Percentiles rank a stretch among this genome's conserved stretches.
Conservation (phyloP, 1,139 yeast species). For the Chernovozyma sophiae-reginae region DNA sequence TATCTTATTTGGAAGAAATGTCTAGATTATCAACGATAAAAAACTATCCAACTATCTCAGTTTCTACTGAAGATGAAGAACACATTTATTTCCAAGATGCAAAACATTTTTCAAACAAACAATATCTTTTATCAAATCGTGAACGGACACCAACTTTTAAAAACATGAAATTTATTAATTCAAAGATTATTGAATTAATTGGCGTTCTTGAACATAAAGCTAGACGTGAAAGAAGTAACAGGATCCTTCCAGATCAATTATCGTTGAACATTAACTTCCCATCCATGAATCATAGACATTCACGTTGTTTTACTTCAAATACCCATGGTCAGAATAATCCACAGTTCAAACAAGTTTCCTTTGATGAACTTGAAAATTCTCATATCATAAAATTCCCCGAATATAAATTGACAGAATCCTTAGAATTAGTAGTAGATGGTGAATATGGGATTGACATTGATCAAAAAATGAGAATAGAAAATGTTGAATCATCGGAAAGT, state of each 20-base stretch:
- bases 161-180: conserved; percentile 24
- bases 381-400: conserved; percentile 8
- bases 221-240: conserved; percentile 1
- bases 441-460: conserved; percentile 8
- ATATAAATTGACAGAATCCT: conserved; percentile 8
- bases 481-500: conserved; percentile 6
- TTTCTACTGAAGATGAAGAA: conserved; percentile 25
- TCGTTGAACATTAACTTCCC: conserved; percentile 30
- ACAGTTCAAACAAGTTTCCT: conserved; percentile 9
- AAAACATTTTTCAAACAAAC: conserved; percentile 8
- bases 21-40: conserved; percentile 20
- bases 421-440: conserved; percentile 9
- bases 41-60: conserved; percentile 25
- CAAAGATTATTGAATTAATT: conserved; percentile 18
- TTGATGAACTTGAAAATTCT: conserved; percentile 1
- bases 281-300: conserved; percentile 24
- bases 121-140: conserved; percentile 13
- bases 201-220: conserved; percentile 9
- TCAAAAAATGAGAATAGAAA: conserved; percentile 6
- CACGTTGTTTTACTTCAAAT: conserved; percentile 19
- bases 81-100: conserved; percentile 34
- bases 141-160: conserved; percentile 18
- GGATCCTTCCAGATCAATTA: conserved; percentile 4
- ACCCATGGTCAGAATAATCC: conserved; percentile 7
- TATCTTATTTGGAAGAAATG: conserved; percentile 12